Evolutionary conservation across 768 basidiomycete genomes (phyloP).

Genomic region (Krasilnikovozyma curviuscula): DNA sequence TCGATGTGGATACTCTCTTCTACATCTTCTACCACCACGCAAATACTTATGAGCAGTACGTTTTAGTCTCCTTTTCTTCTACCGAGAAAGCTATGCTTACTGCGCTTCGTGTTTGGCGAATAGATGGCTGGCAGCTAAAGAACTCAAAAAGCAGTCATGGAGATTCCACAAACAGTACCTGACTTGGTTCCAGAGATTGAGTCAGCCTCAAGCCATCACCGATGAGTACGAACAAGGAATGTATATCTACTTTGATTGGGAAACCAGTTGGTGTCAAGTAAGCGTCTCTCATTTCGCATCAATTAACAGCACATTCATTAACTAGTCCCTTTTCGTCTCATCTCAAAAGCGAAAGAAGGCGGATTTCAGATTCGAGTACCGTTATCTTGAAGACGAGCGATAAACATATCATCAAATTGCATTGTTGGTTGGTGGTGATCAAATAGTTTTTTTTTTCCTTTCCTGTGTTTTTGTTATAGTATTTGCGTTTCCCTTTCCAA

Average conservation of each 20-base stretch:
- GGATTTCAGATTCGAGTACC: conserved; percentile 39
- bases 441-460: neutral
- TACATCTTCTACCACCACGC: conserved; percentile 97
- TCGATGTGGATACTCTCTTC: conserved; percentile 93
- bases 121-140: conserved; percentile 87
- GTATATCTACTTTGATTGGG: conserved; percentile 73
- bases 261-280: conserved; percentile 92
- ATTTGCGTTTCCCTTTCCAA: neutral
- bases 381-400: neutral
- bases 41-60: conserved; percentile 93
- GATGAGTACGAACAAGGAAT: conserved; percentile 99
- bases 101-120: neutral
- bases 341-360: conserved; percentile 90
- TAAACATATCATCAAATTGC: neutral
- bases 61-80: conserved; percentile 10
- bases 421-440: no score
- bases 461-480: neutral
- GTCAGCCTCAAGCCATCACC: conserved; percentile 93
- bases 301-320: no score
- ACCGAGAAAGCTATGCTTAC: neutral
- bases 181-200: conserved; percentile 98
- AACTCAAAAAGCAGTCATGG: conserved; percentile 94
- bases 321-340: no score
- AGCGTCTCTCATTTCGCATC: no score
- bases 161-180: conserved; percentile 97